Evolutionary conservation across 345 rosid genomes (phyloP).

Genomic region (Populus alba): DNA sequence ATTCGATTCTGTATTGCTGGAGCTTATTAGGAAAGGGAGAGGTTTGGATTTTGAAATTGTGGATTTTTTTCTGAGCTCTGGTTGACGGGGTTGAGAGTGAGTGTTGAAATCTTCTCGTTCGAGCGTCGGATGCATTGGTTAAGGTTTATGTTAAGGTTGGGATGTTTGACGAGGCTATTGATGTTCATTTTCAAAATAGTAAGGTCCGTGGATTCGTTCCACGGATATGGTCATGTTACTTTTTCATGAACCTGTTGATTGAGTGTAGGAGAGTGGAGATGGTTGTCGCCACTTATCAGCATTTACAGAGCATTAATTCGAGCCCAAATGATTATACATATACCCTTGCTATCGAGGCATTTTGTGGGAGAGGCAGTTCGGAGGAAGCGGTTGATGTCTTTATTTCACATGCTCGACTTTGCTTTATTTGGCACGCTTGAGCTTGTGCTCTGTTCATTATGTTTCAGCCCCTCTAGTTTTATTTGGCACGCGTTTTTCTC

Average conservation of each 20-base stretch:
- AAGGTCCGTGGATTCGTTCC: conserved; percentile 35
- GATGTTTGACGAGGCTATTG: conserved; percentile 59
- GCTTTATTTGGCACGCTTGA: too few relatives aligned
- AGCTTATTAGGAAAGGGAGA: conserved; percentile 34
- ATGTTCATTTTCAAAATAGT: conserved; percentile 37
- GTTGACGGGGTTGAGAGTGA: conserved; percentile 25
- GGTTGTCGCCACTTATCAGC: conserved; percentile 45
- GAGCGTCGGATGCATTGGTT: conserved; percentile 44
- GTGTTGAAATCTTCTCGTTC: conserved; percentile 19
- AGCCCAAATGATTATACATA: conserved; percentile 51
- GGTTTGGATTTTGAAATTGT: conserved; percentile 30
- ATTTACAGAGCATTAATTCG: conserved; percentile 48
- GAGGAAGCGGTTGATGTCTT: conserved; percentile 45
- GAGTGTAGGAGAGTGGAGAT: conserved; percentile 37
- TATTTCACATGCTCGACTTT: too few relatives aligned
- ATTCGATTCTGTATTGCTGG: conserved; percentile 44
- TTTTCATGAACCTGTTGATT: conserved; percentile 54
- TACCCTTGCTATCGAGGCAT: conserved; percentile 56
- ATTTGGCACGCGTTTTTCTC: too few relatives aligned
- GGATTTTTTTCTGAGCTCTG: conserved; percentile 42
- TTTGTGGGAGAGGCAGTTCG: conserved; percentile 52
- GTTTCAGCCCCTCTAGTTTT: too few relatives aligned
- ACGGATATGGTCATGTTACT: conserved; percentile 47
- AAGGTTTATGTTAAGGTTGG: conserved; percentile 46
- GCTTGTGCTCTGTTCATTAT: too few relatives aligned